Percentiles rank a stretch among this genome's conserved stretches.
Evolutionary conservation across 495 filamentous ascomycete species (phyloP).

Genomic region (Aspergillus sclerotioniger): DNA sequence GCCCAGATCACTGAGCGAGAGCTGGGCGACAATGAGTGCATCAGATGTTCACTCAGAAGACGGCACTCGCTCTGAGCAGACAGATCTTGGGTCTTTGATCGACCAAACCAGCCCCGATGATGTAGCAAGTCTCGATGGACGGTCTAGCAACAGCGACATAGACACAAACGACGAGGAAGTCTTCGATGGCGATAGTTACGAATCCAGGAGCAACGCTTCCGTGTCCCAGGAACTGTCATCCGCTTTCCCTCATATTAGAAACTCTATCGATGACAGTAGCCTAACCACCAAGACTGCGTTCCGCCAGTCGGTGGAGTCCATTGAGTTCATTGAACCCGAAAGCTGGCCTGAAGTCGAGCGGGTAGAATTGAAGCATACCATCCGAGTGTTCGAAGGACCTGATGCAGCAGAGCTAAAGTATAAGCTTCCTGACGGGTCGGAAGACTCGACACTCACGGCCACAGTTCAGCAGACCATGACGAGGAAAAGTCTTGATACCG

Average conservation of each 20-base stretch:
- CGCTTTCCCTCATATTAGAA: slow-evolving; percentile 33
- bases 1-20: slow-evolving; percentile 41
- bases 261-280: slow-evolving; percentile 43
- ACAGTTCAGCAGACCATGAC: slow-evolving; percentile 74
- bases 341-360: slow-evolving; percentile 48
- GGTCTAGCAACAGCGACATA: slow-evolving; percentile 39
- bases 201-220: slow-evolving; percentile 32
- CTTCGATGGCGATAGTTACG: slow-evolving; percentile 21
- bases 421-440: slow-evolving; percentile 28
- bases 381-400: slow-evolving; percentile 54
- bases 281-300: slow-evolving; percentile 41
- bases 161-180: slow-evolving; percentile 33
- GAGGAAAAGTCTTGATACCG: slow-evolving; percentile 56
- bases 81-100: slow-evolving; percentile 45
- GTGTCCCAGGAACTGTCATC: slow-evolving; percentile 44
- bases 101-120: slow-evolving; percentile 45
- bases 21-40: slow-evolving; percentile 48
- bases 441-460: slow-evolving; percentile 42
- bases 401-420: slow-evolving; percentile 49
- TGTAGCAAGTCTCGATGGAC: slow-evolving; percentile 47
- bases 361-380: slow-evolving; percentile 62
- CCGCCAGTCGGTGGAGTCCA: slow-evolving; percentile 41
- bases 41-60: slow-evolving; percentile 48
- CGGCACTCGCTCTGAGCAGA: slow-evolving; percentile 45
- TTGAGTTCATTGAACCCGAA: slow-evolving; percentile 62